Base-by-base conservation (phyloP, 169 alveolate genomes). In the Babesia ovata region DNA sequence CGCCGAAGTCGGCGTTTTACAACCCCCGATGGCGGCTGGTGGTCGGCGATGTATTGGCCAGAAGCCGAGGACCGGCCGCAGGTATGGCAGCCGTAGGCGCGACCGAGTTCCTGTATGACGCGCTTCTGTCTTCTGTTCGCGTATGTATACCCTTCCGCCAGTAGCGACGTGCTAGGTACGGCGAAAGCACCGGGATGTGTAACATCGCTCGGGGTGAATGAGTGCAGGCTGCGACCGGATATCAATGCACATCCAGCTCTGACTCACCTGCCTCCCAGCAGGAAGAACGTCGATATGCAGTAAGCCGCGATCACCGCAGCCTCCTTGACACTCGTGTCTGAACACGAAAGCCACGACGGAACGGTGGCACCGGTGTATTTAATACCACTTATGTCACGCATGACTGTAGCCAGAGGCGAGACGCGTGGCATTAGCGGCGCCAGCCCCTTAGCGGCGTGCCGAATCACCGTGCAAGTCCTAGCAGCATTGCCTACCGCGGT, bases 1-100 rank as follows among this genome's bases (percentile, higher is more conserved):
- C 87, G 76, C 42, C 63, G 28, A 24, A 73, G 61, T 45, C 52
- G 63, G 57, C 75, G 29, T 0, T 82, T 66, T 19, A 89, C 85
- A 19, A 84, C 85, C 14, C 90, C 92, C 24, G 86, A 76, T 2
- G 93, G 93, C 12, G 93, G 93, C 76, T 89, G 93, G 67, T 89
- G 93, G 58, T 89, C 93, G 10, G 93, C 92, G 33, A 89, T 65
- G 77, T 91, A 89, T 56, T 78, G 74, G 7, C 57, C 88, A 42
- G 54, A 21, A 12, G 57, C 42, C 9, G 79, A 44, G 21, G 70
- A 63, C 52, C 46, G n/a, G 21, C 93, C 93, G 54, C 93, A 89
- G 39, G 93, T 89, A 66, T 89, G 93, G 58, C 94, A 89, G 24
- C 94, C 94, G 48, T 74, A 86, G 22, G 44, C 42, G 29, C 49